Evolutionary conservation across 768 basidiomycete species (phyloP).

Genomic region (Lactifluus hygrophoroides): DNA sequence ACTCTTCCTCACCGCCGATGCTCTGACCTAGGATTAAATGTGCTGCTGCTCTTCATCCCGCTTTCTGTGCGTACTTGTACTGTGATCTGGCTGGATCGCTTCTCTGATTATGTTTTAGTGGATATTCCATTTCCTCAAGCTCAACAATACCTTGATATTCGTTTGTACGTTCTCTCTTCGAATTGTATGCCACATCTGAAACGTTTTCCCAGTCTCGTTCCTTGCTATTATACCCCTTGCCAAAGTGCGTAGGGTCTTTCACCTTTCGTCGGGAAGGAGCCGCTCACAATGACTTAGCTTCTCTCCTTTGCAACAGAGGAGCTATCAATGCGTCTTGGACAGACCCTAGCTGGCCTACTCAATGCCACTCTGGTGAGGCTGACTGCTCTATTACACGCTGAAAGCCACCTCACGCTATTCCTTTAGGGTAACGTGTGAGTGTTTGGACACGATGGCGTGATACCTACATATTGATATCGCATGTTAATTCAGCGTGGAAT

Average conservation of each 20-base stretch:
- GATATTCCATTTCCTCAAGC: constrained; percentile 56
- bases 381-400: not conserved
- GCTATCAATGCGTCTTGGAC: constrained; percentile 70
- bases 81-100: not conserved
- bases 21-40: constrained; percentile 47
- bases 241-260: constrained; percentile 38
- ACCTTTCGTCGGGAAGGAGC: not conserved
- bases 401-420: not conserved
- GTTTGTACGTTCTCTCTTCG: constrained; percentile 44
- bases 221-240: constrained; percentile 80
- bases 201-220: constrained; percentile 49
- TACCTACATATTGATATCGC: not conserved
- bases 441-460: not conserved
- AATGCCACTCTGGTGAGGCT: constrained; percentile 69
- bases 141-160: constrained; percentile 55
- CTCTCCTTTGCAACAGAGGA: constrained; percentile 84
- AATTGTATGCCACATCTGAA: not conserved
- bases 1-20: not conserved
- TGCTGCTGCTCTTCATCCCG: constrained; percentile 66
- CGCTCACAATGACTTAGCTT: constrained; percentile 34
- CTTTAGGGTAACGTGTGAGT: constrained; percentile 27
- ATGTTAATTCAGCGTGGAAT: constrained; percentile 29
- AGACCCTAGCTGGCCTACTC: constrained; percentile 73
- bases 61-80: constrained; percentile 41
- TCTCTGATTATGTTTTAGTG: constrained; percentile 40